Percentiles rank a stretch among this genome's conserved stretches.
These are phyloP conservation scores for Ambrosia artemisiifolia DNA, from an alignment of 129 eudicot species.

Conservation along the genomic window DNA sequence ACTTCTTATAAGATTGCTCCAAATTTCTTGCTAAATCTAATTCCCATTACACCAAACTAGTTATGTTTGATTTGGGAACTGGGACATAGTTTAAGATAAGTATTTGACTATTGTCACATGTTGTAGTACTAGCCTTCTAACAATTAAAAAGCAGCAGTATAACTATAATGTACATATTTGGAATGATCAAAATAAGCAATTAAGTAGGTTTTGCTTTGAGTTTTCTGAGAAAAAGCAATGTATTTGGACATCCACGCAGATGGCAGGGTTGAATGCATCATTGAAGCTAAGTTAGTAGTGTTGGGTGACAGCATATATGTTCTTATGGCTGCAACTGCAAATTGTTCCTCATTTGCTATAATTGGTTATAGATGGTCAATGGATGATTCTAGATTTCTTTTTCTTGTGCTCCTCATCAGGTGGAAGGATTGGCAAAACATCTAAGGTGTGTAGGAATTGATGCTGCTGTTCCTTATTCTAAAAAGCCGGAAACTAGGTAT, in stretches of 20 bases:
- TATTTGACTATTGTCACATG: not conserved
- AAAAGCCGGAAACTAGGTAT: constrained; percentile 82
- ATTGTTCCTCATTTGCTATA: constrained; percentile 12
- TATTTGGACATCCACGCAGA: not conserved
- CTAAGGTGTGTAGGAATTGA: constrained; percentile 92
- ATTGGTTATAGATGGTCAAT: constrained; percentile 12
- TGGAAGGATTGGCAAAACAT: constrained; percentile 96
- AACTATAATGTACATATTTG: no score
- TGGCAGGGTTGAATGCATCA: not conserved
- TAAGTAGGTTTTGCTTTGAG: not conserved
- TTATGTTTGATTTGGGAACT: not conserved
- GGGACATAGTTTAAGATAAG: constrained; percentile 2
- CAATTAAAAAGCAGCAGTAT: not conserved
- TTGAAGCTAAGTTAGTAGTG: constrained; percentile 34
- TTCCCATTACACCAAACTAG: constrained; percentile 10
- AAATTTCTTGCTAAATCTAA: not conserved
- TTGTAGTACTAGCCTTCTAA: not conserved
- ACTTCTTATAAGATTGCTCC: not conserved
- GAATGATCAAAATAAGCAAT: not conserved
- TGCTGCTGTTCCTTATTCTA: constrained; percentile 84
- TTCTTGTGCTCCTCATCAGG: constrained; percentile 32
- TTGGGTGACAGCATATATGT: constrained; percentile 39
- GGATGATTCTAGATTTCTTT: not conserved
- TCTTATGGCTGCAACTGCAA: not conserved
- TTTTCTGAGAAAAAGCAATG: not conserved